Evolutionary conservation across 345 rosid genomes (phyloP), one percentile per base, ranked within the genome.

Genomic region (Dovyalis caffra): DNA sequence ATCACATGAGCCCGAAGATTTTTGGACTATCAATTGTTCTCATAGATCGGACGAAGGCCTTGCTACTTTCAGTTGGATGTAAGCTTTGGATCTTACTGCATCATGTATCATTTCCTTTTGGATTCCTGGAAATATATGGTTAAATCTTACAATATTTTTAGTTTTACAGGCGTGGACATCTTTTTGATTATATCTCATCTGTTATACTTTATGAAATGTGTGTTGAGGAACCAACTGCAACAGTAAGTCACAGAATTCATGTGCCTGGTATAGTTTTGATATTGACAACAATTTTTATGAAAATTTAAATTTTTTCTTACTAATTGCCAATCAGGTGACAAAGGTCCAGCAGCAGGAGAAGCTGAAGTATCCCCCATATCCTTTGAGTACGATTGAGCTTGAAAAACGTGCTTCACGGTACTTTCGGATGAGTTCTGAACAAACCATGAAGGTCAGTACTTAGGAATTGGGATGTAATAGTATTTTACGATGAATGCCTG

Each of bases 1-100:
- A 79, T 85, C 99, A 78, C 99, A 95, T 83, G 92, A 90, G 82
- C 91, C 96, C n/a, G 98, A 95, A 82, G 97, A 93, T 69, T 95
- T 89, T 78, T 95, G 98, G 99, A 86, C 88, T 29, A 85, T 93
- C 56, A 91, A 95, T 84, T 93, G 98, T 77, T 83, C 96, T 81
- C 95, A 93, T 77, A 87, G 76, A 85, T 89, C 89, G 43, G 92
- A 87, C 75, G 97, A 91, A 83, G 91, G 97, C 61, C 70, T 80
- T 69, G 91, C 94, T 66, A 86, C 93, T 57, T 95, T 95, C 80
- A 88, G 53, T 83, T 93, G 98, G 98, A 87, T 84, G 99, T 95
- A 93, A 83, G 70, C 38, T 84, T 70, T 62, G 62, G 58, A 64
- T 35, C 62, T 78, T 35, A 40, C 40, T 67, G 66, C 74, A 23